Base-by-base conservation (phyloP, 495 filamentous ascomycete genomes). In the Chlorociboria aeruginascens region DNA sequence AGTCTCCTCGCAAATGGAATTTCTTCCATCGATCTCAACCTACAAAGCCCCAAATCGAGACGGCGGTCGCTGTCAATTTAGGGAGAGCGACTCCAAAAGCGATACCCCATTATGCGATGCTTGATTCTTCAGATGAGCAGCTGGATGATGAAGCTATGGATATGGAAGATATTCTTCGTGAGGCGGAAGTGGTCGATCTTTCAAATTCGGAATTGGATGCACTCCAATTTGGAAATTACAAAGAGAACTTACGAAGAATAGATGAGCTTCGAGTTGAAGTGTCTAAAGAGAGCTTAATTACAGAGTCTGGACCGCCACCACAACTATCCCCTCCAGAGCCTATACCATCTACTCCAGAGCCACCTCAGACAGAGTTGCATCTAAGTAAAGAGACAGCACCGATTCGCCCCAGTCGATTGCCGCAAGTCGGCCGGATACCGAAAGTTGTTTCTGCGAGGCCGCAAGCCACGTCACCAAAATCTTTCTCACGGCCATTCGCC, bases 381-480 rank as follows among this genome's bases (percentile, higher is more conserved):
- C 49, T 59, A 11, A 45, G 17, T 20, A 40, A 45, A 33, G 53
- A 56, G 14, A 48, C 43, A n/a, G 50, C 56, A 20, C 53, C 56
- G 30, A 44, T 46, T 17, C 53, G 57, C 8, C 57, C 57, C 1
- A 60, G 57, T 38, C 63, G 73, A 48, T 67, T 95, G 28, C 77
- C 81, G 33, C 89, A 88, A 56, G 80, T 97, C 46, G 90, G 89
- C 10, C 82, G 90, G 8, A 97, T 97, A 50, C 90, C 90, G 16
- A 81, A 81, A 54, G 87, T 96, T 9, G 77, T 90, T 32, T 89
- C 82, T 35, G 82, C 82, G 47, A 76, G 81, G 39, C 76, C 81
- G 32, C 79, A 84, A 52, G 75, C 72, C 45, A 79, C 79, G 6
- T 79, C 85, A 3, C 72, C 83, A 11, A 82, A 83, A 61, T 94